Base-by-base conservation (phyloP, 805 yeast species). In the Pichia pseudocactophila region DNA sequence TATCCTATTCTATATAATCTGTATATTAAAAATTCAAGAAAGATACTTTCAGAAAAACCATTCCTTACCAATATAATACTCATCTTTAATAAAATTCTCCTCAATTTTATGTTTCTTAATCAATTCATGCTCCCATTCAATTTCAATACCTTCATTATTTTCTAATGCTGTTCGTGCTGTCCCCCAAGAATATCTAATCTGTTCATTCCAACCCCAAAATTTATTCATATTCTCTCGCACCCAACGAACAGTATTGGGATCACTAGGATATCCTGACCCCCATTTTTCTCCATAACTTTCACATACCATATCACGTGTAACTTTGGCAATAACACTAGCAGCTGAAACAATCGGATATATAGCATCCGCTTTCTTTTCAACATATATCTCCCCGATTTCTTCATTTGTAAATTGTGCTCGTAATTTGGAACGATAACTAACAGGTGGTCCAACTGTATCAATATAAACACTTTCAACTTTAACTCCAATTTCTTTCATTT, bases 361-460 rank as follows among this genome's bases (percentile, higher is more conserved):
- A 16, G 96, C 79, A 65, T 92, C 99, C 0, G 98, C 98, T 57
- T 92, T 92, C 57, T 92, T 92, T 8, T 95, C 76, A 7, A 92
- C 98, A 0, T 87, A 82, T 25, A 92, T 73, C 46, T 72, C 73
- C 7, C 34, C 37, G 11, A 51, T 39, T 12, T 42, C 41, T 18
- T 84, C 63, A 0, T 57, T 61, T 0, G 97, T 96, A 55, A 92
- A 92, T 43, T 73, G 62, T 22, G 60, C 61, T 44, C 76, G 71
- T 38, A 92, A 66, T 60, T 90, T 92, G 31, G 71, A 74, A 55
- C 84, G 94, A 59, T 92, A 92, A 30, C 81, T 67, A 1, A 63
- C 74, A 12, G 98, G 97, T 1, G 97, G 97, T 0, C 99, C 99
- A 34, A 92, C 98, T 0, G 99, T 92, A 59, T 92, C 99, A 5